Evolutionary conservation across 108 stramenopile species (phyloP).

Genomic region (Nannochloropsis gaditana): DNA sequence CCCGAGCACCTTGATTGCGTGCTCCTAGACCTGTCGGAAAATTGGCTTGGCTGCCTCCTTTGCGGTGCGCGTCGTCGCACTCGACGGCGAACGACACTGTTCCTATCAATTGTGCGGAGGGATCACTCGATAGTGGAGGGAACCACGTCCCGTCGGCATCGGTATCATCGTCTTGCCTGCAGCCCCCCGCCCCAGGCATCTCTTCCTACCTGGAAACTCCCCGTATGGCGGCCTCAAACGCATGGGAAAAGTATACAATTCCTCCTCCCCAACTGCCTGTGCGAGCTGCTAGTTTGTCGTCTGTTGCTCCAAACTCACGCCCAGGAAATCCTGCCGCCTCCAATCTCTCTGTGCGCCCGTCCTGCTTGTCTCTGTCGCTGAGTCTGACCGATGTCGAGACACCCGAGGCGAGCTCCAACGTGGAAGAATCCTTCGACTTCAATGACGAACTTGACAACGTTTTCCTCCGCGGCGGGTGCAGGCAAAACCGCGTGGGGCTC

Average conservation of each 20-base stretch:
- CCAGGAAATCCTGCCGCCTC: neutral
- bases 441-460: conserved; percentile 36
- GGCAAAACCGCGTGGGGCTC: neutral
- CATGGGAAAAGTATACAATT: too few relatives aligned
- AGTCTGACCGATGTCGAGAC: conserved; percentile 15
- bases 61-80: neutral
- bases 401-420: neutral
- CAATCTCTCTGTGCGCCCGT: neutral
- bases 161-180: too few relatives aligned
- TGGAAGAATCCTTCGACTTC: conserved; percentile 33
- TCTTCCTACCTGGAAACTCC: too few relatives aligned
- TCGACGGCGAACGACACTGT: neutral
- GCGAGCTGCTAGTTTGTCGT: too few relatives aligned
- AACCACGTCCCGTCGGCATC: too few relatives aligned
- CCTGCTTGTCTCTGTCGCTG: neutral
- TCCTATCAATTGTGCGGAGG: too few relatives aligned
- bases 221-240: too few relatives aligned
- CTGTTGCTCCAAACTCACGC: too few relatives aligned
- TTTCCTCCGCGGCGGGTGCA: neutral
- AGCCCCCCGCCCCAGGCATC: too few relatives aligned
- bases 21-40: neutral
- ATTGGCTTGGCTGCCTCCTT: neutral
- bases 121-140: too few relatives aligned
- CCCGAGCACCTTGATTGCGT: too few relatives aligned
- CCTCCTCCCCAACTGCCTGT: too few relatives aligned